Base-by-base conservation (phyloP, 805 yeast species). In the Kuraishia floccosa region DNA sequence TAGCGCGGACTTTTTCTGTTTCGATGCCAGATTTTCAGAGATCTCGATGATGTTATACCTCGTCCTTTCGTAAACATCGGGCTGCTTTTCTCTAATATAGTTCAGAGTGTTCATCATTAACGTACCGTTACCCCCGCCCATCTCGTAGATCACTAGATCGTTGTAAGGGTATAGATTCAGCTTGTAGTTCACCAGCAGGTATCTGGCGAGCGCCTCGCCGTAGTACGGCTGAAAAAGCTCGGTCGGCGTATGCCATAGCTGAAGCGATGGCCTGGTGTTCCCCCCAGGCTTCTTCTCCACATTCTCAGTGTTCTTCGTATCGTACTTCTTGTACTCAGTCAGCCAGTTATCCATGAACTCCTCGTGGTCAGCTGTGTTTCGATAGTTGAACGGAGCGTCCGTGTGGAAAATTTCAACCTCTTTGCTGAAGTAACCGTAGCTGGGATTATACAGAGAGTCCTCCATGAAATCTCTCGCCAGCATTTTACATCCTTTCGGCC, bases 101-200 rank as follows among this genome's bases (percentile, higher is more conserved):
- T 76, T 75, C 38, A 84, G 52, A 8, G 84, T 68, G 44, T 83
- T 78, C 32, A 65, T 50, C 94, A 85, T 84, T 36, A 84, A 52
- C 0, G 93, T 83, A 25, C 94, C 94, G 44, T 84, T 84, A 41
- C 94, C 94, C 14, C 86, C 94, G 36, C 94, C 95, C 64, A 82
- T 72, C 53, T 85, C 95, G 52, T 83, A 85, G 17, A 84, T 80
- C 5, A 72, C 65, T 28, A 89, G 57, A 46, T 82, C 86, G 25
- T 67, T 62, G 44, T 76, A 76, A 1, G 87, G 89, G 42, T 72
- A 79, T 25, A 68, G 56, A 39, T 76, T 76, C 41, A 75, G 55
- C 50, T 76, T 74, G 48, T 78, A 81, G 47, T 81, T 77, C 6
- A 74, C 76, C 33, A 84, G 54, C 13, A 87, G 55, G 53, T 84